Evolutionary conservation across 306 rosid species (phyloP), one percentile per base, ranked within the genome.

Genomic region (Canavalia gladiata): DNA sequence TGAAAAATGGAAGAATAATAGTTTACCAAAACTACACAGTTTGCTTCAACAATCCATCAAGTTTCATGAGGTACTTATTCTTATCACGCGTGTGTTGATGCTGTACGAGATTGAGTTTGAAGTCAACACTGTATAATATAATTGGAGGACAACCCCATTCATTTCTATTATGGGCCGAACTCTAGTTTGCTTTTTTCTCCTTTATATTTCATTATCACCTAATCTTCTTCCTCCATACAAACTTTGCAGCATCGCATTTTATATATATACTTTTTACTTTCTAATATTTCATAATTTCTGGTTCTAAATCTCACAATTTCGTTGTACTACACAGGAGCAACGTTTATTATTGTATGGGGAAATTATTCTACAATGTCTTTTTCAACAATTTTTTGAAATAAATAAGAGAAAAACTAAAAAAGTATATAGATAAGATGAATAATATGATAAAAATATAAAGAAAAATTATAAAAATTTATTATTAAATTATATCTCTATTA

Each of bases 21-120:
- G 7, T 55, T 1, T 13, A 49, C 33, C 29, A 43, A 54, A 45
- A 43, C 5, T 18, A 39, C 42, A 31, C 62, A 25, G 42, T 56
- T 55, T 25, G 43, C 13, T 41, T 42, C 56, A 11, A 58, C 56
- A 29, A 12, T n/a, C 55, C 78, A 41, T 56, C 54, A 35, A 52
- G 45, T 51, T 71, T 71, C 2, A 37, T 33, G 42, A 8, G 31
- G 6, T 51, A 51, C 66, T 51, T 7, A 18, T 54, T 65, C 39
- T 49, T 73, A 56, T 57, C 29, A 74, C 30, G 78, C 54, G 28
- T 41, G 10, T 43, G 76, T 13, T 34, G 70, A 37, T 29, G 66
- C 10, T 31, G 66, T 31, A 1, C 1, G 28, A 1, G 28, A 62
- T 62, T 62, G 45, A 7, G 11, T 18, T 4, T 34, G 31, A 51